Conservation (phyloP, 2,329 filamentous ascomycete genomes). For the Fusarium nisikadoi region DNA sequence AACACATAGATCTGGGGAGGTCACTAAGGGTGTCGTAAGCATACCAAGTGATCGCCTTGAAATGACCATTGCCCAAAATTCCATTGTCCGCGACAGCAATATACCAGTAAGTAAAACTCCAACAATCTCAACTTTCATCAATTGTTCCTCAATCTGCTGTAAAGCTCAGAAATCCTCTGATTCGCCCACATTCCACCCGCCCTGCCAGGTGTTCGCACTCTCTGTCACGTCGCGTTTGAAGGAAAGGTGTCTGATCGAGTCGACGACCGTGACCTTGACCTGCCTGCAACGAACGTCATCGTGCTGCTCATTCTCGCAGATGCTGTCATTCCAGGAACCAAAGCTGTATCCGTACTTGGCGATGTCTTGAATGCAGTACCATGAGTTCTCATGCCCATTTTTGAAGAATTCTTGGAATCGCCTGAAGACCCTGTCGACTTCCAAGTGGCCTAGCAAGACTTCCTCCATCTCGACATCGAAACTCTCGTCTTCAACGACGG, state of each 20-base stretch:
- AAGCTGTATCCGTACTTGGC: neutral
- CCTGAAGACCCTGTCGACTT: neutral
- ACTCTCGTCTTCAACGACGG: neutral
- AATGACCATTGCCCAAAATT: neutral
- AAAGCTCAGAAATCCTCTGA: too few species aligned
- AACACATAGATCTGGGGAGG: too few species aligned
- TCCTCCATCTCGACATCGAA: neutral
- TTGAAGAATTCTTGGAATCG: neutral
- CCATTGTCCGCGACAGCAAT: neutral
- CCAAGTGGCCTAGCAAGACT: neutral
- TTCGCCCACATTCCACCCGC: too few species aligned
- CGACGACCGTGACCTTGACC: neutral
- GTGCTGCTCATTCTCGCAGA: neutral
- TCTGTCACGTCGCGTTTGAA: neutral
- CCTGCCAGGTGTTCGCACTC: too few species aligned
- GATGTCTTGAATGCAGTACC: neutral
- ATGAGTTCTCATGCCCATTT: neutral
- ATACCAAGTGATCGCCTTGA: neutral
- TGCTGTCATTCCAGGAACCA: neutral
- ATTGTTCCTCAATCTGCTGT: accelerated
- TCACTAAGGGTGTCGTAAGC: accelerated
- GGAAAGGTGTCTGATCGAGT: neutral
- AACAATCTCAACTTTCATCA: neutral
- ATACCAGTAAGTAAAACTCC: neutral
- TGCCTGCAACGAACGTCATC: neutral